Base-by-base conservation (phyloP, 2,329 filamentous ascomycete species). In the Dactylellina haptotyla region DNA sequence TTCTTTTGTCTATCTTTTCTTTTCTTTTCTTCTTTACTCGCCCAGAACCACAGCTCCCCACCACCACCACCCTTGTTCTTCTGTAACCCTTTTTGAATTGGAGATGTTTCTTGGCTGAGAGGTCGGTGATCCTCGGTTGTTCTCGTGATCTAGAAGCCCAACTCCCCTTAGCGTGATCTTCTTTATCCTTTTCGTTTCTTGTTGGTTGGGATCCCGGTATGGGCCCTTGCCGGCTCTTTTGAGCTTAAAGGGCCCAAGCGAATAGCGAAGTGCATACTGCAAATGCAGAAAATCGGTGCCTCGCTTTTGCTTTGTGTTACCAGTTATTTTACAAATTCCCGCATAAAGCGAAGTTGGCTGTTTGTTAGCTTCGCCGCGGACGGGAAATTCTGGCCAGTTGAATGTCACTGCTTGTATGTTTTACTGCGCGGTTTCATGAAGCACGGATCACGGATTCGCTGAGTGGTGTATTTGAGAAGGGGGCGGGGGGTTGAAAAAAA, bases 81-180 rank as follows among this genome's bases (percentile, higher is more conserved):
- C 26, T 51, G 48, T 51, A 51, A 51, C 48, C 18, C 9, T 41
- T 51, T 51, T 32, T 9, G 26, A 34, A 34, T 10, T 39, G 2
- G 9, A 39, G 14, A 41, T n/a, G 18, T 41, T 46, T 53, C 28
- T 53, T 53, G 26, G 28, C 48, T 53, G 5, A 6, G 5, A 25
- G 20, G 2, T 54, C 32, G 16, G 28, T 37, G 23, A 57, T 57
- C 53, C 63, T 39, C 37, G 53, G 53, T 10, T 67, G 63, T 48
- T 57, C 63, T 67, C 63, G 63, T 67, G 63, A 67, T 59, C 63
- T 67, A 43, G 63, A 67, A 59, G 53, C 54, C 45, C 26, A 30
- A 58, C n/a, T 16, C 26, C 30, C n/a, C 16, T 30, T 50, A 48
- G 26, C 32, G 50, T 54, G 43, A 23, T 54, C 32, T 50, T 37